Conservation (phyloP, 2,329 filamentous ascomycete genomes). For the Xylaria multiplex region DNA sequence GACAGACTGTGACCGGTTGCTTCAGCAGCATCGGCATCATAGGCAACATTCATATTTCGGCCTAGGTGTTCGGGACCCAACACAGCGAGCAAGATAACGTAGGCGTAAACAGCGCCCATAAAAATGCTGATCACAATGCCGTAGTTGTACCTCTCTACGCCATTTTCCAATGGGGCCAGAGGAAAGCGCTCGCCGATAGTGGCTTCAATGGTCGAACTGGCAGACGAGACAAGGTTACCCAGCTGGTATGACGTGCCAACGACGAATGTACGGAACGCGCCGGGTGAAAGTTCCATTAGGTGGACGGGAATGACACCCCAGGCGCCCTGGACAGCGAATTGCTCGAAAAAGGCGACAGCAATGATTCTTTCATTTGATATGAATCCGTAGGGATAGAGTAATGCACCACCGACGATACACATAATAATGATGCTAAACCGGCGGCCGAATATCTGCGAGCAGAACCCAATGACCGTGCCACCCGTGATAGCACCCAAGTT, state of each 20-base stretch:
- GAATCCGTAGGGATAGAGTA: conserved; percentile 87
- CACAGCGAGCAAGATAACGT: conserved; percentile 69
- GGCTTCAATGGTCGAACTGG: conserved; percentile 79
- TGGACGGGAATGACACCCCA: conserved; percentile 83
- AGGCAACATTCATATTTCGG: conserved; percentile 61
- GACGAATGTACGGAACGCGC: conserved; percentile 77
- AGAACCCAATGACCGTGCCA: conserved; percentile 74
- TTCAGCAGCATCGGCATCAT: conserved; percentile 60
- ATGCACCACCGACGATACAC: conserved; percentile 73
- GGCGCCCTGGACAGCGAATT: conserved; percentile 80
- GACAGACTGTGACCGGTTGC: conserved; percentile 54
- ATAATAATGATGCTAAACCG: conserved; percentile 74
- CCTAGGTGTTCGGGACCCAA: conserved; percentile 67
- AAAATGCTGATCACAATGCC: conserved; percentile 90
- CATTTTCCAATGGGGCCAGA: conserved; percentile 64
- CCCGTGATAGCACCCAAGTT: conserved; percentile 76
- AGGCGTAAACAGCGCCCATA: conserved; percentile 82
- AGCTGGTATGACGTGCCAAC: conserved; percentile 80
- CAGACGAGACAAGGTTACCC: conserved; percentile 76
- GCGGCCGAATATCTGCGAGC: conserved; percentile 74
- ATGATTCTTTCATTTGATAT: conserved; percentile 70
- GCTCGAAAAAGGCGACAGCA: conserved; percentile 84
- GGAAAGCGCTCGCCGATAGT: conserved; percentile 80
- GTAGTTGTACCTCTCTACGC: conserved; percentile 70
- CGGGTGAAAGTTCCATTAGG: conserved; percentile 79